Percentiles rank a stretch among this genome's conserved stretches.
Conservation (phyloP, 768 basidiomycete genomes). For the Tephrocybe sp. region DNA sequence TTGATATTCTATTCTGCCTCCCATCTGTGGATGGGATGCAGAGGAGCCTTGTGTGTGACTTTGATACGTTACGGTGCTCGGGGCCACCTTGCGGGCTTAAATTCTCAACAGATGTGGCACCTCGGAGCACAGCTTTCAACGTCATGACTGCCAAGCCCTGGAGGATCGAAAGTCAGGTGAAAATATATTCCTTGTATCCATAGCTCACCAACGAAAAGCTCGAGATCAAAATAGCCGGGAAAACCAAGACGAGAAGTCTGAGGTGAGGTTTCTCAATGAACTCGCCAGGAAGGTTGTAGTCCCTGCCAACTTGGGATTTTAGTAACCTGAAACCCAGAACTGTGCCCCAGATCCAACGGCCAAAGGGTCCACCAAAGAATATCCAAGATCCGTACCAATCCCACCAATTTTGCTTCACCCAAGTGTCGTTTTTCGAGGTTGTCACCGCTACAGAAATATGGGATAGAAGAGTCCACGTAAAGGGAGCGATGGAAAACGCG, state of each 20-base stretch:
- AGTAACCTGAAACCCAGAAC: conserved; percentile 34
- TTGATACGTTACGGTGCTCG: background rate
- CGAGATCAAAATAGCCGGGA: conserved; percentile 29
- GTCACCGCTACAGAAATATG: conserved; percentile 30
- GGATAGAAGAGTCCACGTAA: conserved; percentile 22
- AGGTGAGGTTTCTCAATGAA: conserved; percentile 39
- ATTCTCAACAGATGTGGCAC: conserved; percentile 35
- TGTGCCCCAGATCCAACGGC: conserved; percentile 40
- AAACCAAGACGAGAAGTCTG: conserved; percentile 25
- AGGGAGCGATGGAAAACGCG: conserved; percentile 27
- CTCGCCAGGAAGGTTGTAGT: conserved; percentile 20
- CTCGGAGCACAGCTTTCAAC: conserved; percentile 26
- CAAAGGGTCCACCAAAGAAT: conserved; percentile 41
- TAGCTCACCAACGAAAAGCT: conserved; percentile 35
- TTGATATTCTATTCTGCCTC: background rate
- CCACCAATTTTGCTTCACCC: conserved; percentile 39
- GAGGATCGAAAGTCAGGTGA: background rate
- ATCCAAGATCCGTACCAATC: conserved; percentile 44
- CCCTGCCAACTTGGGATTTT: conserved; percentile 12
- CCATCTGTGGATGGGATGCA: conserved; percentile 22
- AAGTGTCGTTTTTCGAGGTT: conserved; percentile 28
- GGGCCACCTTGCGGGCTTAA: conserved; percentile 11
- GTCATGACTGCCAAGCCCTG: conserved; percentile 31
- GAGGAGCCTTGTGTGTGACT: conserved; percentile 16
- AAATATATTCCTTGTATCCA: background rate